Conservation (phyloP, 768 basidiomycete genomes). For the Mycena capillaripes region DNA sequence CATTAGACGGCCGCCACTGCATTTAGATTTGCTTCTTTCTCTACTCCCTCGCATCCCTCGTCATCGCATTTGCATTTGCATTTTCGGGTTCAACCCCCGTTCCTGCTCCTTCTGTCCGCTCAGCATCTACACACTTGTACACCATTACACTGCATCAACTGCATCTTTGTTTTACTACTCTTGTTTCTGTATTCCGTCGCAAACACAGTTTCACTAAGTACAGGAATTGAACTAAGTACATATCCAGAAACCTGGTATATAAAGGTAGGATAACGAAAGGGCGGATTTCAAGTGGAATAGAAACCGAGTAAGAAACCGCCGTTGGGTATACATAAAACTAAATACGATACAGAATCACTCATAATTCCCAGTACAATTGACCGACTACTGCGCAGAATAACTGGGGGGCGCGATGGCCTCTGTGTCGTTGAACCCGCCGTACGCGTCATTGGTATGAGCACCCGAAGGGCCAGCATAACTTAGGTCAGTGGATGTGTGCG, state of each 20-base stretch:
- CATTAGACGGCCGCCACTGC: conserved; percentile 44
- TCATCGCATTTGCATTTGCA: conserved; percentile 42
- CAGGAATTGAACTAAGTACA: too few relatives aligned
- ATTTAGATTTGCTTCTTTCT: conserved; percentile 33
- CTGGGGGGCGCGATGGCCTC: not conserved
- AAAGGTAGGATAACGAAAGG: too few relatives aligned
- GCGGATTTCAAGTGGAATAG: too few relatives aligned
- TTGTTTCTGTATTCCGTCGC: too few relatives aligned
- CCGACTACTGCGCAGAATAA: not conserved
- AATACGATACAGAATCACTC: not conserved
- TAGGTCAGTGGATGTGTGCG: not conserved
- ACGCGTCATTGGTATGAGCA: not conserved
- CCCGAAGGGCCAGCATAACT: not conserved
- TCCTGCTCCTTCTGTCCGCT: conserved; percentile 47
- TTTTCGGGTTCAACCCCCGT: conserved; percentile 92
- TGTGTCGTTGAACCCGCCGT: not conserved
- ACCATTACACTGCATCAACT: conserved; percentile 69
- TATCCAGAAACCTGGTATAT: too few relatives aligned
- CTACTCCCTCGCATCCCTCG: conserved; percentile 33
- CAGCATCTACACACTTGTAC: not conserved
- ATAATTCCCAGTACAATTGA: not conserved
- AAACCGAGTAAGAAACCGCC: not conserved
- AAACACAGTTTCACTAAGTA: too few relatives aligned
- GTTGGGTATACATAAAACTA: not conserved
- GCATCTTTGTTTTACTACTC: too few relatives aligned